Conservation (phyloP, 2,329 filamentous ascomycete species). For the Botrytis porri region DNA sequence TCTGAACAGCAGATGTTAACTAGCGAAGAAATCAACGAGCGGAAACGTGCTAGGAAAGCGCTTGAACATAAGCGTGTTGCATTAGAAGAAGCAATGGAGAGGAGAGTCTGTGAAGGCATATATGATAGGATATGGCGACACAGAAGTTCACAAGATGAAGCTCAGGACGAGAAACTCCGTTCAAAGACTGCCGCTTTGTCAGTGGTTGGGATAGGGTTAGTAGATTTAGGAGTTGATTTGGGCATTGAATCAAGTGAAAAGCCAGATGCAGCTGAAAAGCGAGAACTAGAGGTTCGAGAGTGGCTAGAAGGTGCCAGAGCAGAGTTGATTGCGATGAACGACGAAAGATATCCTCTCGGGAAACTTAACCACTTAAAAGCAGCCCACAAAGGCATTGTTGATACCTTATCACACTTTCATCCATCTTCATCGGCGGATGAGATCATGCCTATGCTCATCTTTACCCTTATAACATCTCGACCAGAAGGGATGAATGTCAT, state of each 20-base stretch:
- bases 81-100: slow-evolving; percentile 88
- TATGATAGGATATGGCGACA: slow-evolving; percentile 91
- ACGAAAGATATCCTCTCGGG: slow-evolving; percentile 81
- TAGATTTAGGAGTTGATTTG: slow-evolving; percentile 77
- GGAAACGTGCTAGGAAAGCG: slow-evolving; percentile 72
- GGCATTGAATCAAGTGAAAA: slow-evolving; percentile 54
- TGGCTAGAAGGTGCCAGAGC: slow-evolving; percentile 69
- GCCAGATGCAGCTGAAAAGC: slow-evolving; percentile 56
- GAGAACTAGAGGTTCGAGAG: slow-evolving; percentile 65
- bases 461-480: slow-evolving; percentile 86
- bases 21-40: slow-evolving; percentile 74
- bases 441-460: slow-evolving; percentile 95
- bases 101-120: slow-evolving; percentile 77
- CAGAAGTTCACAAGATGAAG: slow-evolving; percentile 87
- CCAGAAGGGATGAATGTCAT: slow-evolving; percentile 84
- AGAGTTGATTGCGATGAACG: slow-evolving; percentile 77
- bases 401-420: slow-evolving; percentile 68
- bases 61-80: slow-evolving; percentile 74
- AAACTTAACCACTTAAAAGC: slow-evolving; percentile 87
- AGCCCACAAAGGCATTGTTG: slow-evolving; percentile 91
- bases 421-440: slow-evolving; percentile 91
- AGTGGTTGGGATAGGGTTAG: slow-evolving; percentile 85
- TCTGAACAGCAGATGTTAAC: slow-evolving; percentile 85
- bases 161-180: slow-evolving; percentile 87
- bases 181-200: slow-evolving; percentile 89